Conservation (phyloP, 2,329 filamentous ascomycete genomes). For the Ceratocystis harringtonii region DNA sequence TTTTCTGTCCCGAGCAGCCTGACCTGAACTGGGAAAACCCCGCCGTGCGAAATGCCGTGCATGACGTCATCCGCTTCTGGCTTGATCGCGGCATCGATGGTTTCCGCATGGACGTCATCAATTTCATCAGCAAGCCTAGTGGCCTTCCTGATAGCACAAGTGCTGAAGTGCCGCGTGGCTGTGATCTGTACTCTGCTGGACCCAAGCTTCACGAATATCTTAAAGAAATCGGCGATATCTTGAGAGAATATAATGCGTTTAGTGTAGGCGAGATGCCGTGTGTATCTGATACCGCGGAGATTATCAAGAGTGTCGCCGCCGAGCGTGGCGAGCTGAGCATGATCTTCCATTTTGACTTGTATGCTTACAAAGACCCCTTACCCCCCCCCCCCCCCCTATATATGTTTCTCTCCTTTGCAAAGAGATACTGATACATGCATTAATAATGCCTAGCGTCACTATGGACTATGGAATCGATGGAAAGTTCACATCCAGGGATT, state of each 20-base stretch:
- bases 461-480: slow-evolving; percentile 32
- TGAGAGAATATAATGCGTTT: slow-evolving; percentile 35
- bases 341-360: slow-evolving; percentile 57
- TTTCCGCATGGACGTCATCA: slow-evolving; percentile 54
- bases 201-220: slow-evolving; percentile 34
- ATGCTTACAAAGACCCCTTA: slow-evolving; percentile 23
- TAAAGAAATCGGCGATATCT: slow-evolving; percentile 30
- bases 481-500: slow-evolving; percentile 30
- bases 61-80: slow-evolving; percentile 60
- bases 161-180: slow-evolving; percentile 22
- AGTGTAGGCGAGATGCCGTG: slow-evolving; percentile 38
- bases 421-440: slow-evolving; percentile 20
- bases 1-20: slow-evolving; percentile 57
- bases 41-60: slow-evolving; percentile 48
- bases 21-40: slow-evolving; percentile 67
- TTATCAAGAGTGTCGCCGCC: slow-evolving; percentile 36
- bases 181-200: slow-evolving; percentile 39
- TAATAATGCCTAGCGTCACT: slow-evolving; percentile 25
- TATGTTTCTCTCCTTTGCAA: background rate
- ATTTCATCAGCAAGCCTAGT: slow-evolving; percentile 49
- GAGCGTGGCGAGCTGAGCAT: slow-evolving; percentile 49
- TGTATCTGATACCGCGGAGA: slow-evolving; percentile 28
- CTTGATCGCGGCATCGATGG: slow-evolving; percentile 51
- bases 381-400: background rate
- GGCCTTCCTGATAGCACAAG: slow-evolving; percentile 34